These are phyloP conservation scores for Ceriops decandra DNA, from an alignment of 345 rosid species.

Conservation along the genomic window DNA sequence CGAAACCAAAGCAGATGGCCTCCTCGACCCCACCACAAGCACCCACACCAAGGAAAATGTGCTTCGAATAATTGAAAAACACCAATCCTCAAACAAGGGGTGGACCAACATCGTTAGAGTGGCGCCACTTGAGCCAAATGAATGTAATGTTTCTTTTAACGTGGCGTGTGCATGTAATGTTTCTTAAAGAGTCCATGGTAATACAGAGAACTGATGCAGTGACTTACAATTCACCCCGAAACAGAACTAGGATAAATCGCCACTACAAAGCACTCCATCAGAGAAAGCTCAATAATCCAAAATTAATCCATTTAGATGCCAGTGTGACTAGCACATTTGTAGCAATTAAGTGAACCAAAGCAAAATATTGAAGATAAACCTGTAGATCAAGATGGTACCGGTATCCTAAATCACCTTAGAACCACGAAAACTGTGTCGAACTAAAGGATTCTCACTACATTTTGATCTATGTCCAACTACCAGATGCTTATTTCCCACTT, in stretches of 20 bases:
- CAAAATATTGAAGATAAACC: neutral
- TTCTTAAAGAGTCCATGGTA: neutral
- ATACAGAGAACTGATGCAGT: neutral
- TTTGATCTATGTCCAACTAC: slow-evolving; percentile 23
- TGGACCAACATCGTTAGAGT: too few species aligned
- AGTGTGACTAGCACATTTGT: neutral
- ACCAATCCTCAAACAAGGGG: too few species aligned
- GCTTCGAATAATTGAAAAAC: too few species aligned
- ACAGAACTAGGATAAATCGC: neutral
- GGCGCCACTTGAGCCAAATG: too few species aligned
- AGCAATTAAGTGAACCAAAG: neutral
- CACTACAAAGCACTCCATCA: too few species aligned
- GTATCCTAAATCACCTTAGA: slow-evolving; percentile 46
- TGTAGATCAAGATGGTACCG: slow-evolving; percentile 8
- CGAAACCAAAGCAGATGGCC: too few species aligned
- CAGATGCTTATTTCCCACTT: slow-evolving; percentile 19
- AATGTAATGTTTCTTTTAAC: slow-evolving; percentile 2
- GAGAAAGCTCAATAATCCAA: neutral
- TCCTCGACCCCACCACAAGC: too few species aligned
- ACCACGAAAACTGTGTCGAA: slow-evolving; percentile 27
- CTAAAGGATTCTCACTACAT: slow-evolving; percentile 50
- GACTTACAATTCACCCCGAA: too few species aligned
- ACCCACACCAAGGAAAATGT: too few species aligned
- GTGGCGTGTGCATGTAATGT: neutral
- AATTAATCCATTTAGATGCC: slow-evolving; percentile 16